A percentile compares a stretch with the other conserved stretches of the same genome.
Evolutionary conservation across 1,284 basidiomycete genomes (phyloP).

Genomic region (Trametes versicolor): DNA sequence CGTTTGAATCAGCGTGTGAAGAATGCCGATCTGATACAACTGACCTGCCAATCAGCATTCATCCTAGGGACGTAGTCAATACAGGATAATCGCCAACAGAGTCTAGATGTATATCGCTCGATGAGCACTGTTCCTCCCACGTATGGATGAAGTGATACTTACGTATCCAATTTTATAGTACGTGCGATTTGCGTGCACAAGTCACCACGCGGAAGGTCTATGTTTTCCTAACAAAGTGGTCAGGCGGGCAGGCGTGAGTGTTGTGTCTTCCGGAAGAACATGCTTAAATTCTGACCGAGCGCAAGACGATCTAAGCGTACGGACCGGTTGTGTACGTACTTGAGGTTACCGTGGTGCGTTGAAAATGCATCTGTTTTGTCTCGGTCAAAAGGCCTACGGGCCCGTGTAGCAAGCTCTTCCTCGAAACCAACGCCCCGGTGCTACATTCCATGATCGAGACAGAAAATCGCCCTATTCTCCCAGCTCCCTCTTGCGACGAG

Average conservation of each 20-base stretch:
- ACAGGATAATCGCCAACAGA: background rate
- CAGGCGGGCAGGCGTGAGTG: slow-evolving; percentile 11
- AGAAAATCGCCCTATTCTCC: background rate
- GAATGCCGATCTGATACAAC: background rate
- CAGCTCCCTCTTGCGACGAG: background rate
- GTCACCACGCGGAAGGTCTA: background rate
- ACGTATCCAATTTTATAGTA: background rate
- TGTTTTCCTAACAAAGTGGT: background rate
- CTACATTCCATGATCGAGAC: slow-evolving; percentile 2
- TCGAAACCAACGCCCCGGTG: too few species aligned
- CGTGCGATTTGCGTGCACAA: background rate
- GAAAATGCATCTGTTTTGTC: background rate
- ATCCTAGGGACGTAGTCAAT: background rate
- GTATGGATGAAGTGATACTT: background rate
- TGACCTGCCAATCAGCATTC: background rate
- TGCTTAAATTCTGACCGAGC: background rate
- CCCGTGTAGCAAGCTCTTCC: background rate
- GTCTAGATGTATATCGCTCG: background rate
- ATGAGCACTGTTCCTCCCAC: background rate
- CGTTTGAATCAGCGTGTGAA: background rate
- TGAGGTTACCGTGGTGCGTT: background rate
- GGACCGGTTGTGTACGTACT: slow-evolving; percentile 16
- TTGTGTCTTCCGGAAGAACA: slow-evolving; percentile 6
- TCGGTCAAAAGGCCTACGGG: background rate
- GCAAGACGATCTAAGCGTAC: background rate